Conservation (phyloP, 164 flowering plant genomes). For the Warburgia ugandensis region DNA sequence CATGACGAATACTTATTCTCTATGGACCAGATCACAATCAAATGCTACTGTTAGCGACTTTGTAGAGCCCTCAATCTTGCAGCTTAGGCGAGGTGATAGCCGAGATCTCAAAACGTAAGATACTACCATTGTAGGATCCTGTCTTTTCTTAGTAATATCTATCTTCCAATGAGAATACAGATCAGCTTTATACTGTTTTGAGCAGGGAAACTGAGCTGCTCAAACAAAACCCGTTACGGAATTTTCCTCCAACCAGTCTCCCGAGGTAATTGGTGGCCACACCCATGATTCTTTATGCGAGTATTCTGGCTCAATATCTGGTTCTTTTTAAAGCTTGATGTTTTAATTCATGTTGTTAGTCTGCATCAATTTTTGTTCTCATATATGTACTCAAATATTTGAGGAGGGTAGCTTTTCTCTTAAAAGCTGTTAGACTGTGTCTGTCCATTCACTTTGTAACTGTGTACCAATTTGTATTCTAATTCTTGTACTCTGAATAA, state of each 20-base stretch:
- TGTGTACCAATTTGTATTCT: no score
- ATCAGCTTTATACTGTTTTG: neutral
- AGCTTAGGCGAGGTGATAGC: constrained; percentile 43
- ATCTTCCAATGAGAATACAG: neutral
- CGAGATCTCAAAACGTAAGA: constrained; percentile 55
- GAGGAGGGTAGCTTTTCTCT: no score
- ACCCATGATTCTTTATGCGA: neutral
- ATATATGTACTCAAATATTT: no score
- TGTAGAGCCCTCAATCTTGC: constrained; percentile 36
- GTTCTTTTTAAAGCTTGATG: neutral
- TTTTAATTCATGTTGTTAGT: no score
- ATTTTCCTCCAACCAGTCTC: constrained; percentile 67
- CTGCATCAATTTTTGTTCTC: no score
- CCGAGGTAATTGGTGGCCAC: constrained; percentile 78
- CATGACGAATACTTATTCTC: neutral
- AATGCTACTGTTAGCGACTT: constrained; percentile 4
- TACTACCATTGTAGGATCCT: neutral
- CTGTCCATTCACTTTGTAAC: no score
- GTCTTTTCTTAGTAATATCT: neutral
- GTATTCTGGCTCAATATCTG: neutral
- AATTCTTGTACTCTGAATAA: no score
- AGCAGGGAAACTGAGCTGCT: constrained; percentile 75
- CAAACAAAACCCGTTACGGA: constrained; percentile 71
- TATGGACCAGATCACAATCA: constrained; percentile 23
- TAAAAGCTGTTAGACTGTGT: no score